phyloP scores from a whole-genome alignment of 129 eudicot genomes.

The Centaurea solstitialis region DNA sequence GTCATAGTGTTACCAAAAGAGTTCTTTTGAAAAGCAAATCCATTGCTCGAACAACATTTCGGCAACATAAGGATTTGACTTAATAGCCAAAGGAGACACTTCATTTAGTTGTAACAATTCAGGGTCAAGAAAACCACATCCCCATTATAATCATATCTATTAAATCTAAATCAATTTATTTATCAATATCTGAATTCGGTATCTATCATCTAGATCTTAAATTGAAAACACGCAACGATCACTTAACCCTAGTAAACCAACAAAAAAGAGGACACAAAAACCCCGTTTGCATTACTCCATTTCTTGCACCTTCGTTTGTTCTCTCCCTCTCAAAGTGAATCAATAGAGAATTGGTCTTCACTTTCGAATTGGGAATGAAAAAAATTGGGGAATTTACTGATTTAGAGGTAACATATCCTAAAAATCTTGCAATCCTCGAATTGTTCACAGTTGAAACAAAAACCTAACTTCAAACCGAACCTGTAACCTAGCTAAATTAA shows the following conservation, averaged over 20 bases:
- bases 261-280: not conserved
- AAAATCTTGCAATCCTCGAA: slow-evolving; percentile 15
- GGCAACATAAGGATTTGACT: slow-evolving; percentile 78
- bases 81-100: slow-evolving; percentile 69
- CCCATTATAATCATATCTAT: slow-evolving; percentile 75
- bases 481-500: too few species aligned
- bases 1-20: slow-evolving; percentile 39
- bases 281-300: slow-evolving; percentile 16
- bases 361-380: too few species aligned
- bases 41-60: slow-evolving; percentile 80
- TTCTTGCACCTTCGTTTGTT: not conserved
- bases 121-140: slow-evolving; percentile 72
- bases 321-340: not conserved
- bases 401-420: not conserved
- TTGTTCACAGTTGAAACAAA: not conserved
- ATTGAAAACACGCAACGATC: not conserved
- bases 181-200: slow-evolving; percentile 12
- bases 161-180: not conserved
- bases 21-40: slow-evolving; percentile 82
- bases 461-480: too few species aligned
- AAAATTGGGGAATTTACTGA: too few species aligned
- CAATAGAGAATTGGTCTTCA: not conserved
- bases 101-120: slow-evolving; percentile 80
- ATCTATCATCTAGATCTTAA: slow-evolving; percentile 33
- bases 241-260: too few species aligned